phyloP scores from a whole-genome alignment of 2,329 filamentous ascomycete species.

The Ceratocystis smalleyi region DNA sequence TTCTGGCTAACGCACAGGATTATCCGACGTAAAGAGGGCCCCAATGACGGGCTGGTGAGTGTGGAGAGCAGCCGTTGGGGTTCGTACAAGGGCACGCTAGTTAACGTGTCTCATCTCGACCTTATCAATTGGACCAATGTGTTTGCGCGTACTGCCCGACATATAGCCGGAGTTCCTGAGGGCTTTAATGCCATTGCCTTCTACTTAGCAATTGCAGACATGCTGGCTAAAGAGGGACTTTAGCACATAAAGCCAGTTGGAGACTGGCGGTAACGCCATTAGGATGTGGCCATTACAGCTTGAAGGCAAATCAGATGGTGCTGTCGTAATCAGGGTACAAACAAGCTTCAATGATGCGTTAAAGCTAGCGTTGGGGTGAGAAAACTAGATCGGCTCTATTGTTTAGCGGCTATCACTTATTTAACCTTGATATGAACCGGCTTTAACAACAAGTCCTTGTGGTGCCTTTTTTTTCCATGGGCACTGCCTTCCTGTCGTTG shows the following conservation, averaged over 20 bases:
- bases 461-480: too few species aligned
- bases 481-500: too few species aligned
- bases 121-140: slow-evolving; percentile 54
- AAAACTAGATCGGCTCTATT: too few species aligned
- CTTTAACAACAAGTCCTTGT: background rate
- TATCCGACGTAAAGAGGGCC: slow-evolving; percentile 37
- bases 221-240: slow-evolving; percentile 52
- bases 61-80: slow-evolving; percentile 48
- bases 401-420: too few species aligned
- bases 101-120: slow-evolving; percentile 47
- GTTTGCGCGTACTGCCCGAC: slow-evolving; percentile 38
- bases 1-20: slow-evolving; percentile 40
- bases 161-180: slow-evolving; percentile 36
- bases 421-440: background rate
- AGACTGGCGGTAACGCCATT: too few species aligned
- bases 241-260: slow-evolving; percentile 18
- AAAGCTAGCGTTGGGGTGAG: too few species aligned
- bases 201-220: slow-evolving; percentile 50
- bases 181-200: slow-evolving; percentile 54
- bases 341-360: too few species aligned
- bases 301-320: background rate
- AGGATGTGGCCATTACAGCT: background rate
- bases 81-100: slow-evolving; percentile 46
- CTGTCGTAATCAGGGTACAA: background rate
- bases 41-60: slow-evolving; percentile 54